phyloP scores from a whole-genome alignment of 2,329 filamentous ascomycete species.

The Colletotrichum navitas region DNA sequence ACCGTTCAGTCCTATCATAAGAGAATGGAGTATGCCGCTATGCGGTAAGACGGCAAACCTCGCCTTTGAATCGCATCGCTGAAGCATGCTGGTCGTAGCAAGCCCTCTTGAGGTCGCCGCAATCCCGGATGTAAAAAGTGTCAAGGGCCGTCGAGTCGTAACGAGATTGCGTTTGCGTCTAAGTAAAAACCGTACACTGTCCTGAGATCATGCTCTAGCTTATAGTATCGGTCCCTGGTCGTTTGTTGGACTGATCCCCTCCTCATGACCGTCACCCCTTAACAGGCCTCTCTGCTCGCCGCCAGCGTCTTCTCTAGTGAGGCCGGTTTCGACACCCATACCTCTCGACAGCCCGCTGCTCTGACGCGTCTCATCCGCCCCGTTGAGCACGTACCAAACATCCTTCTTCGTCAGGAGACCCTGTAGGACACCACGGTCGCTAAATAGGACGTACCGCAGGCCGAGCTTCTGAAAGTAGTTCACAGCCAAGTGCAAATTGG shows the following conservation, averaged over 20 bases:
- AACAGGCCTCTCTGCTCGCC: conserved; percentile 60
- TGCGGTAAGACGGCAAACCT: background rate
- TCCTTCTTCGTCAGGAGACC: conserved; percentile 97
- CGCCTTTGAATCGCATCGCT: background rate
- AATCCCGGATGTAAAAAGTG: background rate
- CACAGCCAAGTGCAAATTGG: conserved; percentile 85
- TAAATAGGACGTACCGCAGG: conserved; percentile 89
- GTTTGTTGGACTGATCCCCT: conserved; percentile 46
- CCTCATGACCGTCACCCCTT: conserved; percentile 52
- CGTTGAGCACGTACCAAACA: conserved; percentile 92
- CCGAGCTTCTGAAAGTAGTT: conserved; percentile 96
- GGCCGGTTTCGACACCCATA: conserved; percentile 50
- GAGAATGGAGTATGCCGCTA: background rate
- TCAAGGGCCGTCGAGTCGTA: background rate
- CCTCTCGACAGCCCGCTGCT: conserved; percentile 49
- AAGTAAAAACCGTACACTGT: conserved; percentile 3
- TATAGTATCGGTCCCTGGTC: conserved; percentile 41
- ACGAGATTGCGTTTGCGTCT: conserved; percentile 13
- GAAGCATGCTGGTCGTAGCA: background rate
- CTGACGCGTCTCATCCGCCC: conserved; percentile 72
- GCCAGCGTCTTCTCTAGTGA: conserved; percentile 54
- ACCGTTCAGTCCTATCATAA: background rate
- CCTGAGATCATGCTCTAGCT: conserved; percentile 17
- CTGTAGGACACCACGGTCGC: conserved; percentile 82
- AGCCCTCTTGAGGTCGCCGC: background rate